Percentiles rank a stretch among this genome's conserved stretches.
Evolutionary conservation across 768 basidiomycete genomes (phyloP).

Genomic region (Neoboletus brunneissimus): DNA sequence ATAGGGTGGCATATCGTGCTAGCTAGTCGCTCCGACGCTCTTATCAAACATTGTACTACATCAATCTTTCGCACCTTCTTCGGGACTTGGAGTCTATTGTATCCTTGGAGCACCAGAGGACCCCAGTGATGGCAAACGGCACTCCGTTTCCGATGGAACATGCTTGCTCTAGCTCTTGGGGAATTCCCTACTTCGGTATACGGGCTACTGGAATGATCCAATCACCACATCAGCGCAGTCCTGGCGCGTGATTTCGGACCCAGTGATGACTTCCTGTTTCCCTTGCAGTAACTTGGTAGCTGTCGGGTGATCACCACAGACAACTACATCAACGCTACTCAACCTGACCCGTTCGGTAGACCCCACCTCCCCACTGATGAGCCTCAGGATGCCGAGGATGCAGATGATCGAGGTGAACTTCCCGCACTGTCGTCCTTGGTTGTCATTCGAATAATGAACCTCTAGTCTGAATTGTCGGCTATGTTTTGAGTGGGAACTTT

Average conservation of each 20-base stretch:
- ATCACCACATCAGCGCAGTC: slow-evolving; percentile 66
- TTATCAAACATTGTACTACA: background rate
- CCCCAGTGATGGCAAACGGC: slow-evolving; percentile 2
- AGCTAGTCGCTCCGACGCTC: background rate
- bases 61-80: background rate
- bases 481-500: too few species aligned
- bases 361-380: too few species aligned
- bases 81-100: background rate
- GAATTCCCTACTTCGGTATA: slow-evolving; percentile 61
- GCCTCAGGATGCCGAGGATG: too few species aligned
- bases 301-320: too few species aligned
- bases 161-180: slow-evolving; percentile 41
- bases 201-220: slow-evolving; percentile 62
- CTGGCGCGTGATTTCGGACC: slow-evolving; percentile 69
- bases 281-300: too few species aligned
- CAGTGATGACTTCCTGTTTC: slow-evolving; percentile 22
- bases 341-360: too few species aligned
- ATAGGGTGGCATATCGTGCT: background rate
- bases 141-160: slow-evolving; percentile 3
- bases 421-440: too few species aligned
- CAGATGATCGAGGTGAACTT: too few species aligned
- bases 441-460: too few species aligned
- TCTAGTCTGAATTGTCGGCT: too few species aligned
- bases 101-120: background rate
- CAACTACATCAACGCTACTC: too few species aligned